Conservation (phyloP, 2,329 filamentous ascomycete genomes). For the Lomentospora prolificans region DNA sequence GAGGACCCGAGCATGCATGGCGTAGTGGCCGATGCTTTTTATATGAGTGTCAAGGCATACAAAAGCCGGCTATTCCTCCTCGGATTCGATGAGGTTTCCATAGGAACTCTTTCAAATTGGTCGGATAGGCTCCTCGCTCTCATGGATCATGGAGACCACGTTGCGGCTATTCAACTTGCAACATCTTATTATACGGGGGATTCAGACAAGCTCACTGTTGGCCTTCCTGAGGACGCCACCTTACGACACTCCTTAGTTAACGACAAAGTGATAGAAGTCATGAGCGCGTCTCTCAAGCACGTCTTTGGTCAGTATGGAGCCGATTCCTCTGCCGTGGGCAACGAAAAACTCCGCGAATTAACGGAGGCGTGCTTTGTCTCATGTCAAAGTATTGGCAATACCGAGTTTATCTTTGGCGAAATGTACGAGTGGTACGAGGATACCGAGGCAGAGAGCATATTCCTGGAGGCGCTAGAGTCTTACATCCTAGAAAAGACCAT, state of each 20-base stretch:
- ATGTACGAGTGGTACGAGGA: slow-evolving; percentile 88
- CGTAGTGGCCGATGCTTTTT: slow-evolving; percentile 92
- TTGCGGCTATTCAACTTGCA: slow-evolving; percentile 80
- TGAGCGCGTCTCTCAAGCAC: slow-evolving; percentile 83
- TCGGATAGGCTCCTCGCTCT: slow-evolving; percentile 84
- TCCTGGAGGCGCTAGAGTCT: slow-evolving; percentile 80
- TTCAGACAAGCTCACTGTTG: slow-evolving; percentile 89
- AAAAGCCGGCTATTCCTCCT: slow-evolving; percentile 88
- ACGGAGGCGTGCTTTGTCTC: slow-evolving; percentile 76
- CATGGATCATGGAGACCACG: slow-evolving; percentile 95
- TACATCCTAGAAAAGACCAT: slow-evolving; percentile 76
- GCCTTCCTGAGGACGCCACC: slow-evolving; percentile 72
- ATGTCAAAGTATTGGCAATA: slow-evolving; percentile 66
- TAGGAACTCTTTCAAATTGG: slow-evolving; percentile 93
- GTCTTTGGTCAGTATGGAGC: slow-evolving; percentile 62
- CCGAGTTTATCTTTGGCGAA: slow-evolving; percentile 81
- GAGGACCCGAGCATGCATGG: slow-evolving; percentile 86
- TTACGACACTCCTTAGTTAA: slow-evolving; percentile 72
- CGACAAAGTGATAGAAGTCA: slow-evolving; percentile 87
- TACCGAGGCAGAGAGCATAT: slow-evolving; percentile 59
- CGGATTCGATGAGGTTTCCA: slow-evolving; percentile 86
- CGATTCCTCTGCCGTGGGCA: slow-evolving; percentile 32
- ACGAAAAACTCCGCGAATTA: slow-evolving; percentile 60
- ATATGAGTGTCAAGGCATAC: slow-evolving; percentile 94
- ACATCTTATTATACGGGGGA: slow-evolving; percentile 87